Base-by-base conservation (phyloP, 768 basidiomycete genomes). In the Naganishia randhawae region DNA sequence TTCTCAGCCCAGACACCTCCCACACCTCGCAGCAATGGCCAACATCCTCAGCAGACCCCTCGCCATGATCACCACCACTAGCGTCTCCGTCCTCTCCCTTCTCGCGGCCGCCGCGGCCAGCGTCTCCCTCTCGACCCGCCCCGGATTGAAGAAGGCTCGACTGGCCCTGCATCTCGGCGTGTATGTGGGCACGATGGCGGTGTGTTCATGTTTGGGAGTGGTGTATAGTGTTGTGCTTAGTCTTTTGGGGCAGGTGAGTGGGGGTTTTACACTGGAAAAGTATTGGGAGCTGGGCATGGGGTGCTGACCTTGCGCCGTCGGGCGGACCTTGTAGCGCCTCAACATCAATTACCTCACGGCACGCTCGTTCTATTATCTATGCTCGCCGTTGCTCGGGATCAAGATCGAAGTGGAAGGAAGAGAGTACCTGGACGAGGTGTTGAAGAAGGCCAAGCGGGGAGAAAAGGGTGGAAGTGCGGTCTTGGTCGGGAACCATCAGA, bases 401-500 rank as follows among this genome's bases (percentile, higher is more conserved):
- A 78, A 81, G 52, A 81, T 96, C 73, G 85, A 87, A 67, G 84
- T 98, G 37, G 93, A 98, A 77, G 93, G 92, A 13, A 86, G 86
- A 76, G 91, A 98, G 76, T 82, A 93, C 77, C 81, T 98, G 54
- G 77, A 82, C 68, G 84, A 82, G 22, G 66, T 71, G 19, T 69
- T 78, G 22, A 53, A 71, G 39, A 75, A 66, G 8, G 71, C 68
- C 10, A 48, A 69, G 45, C 69, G 66, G 14, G 74, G 66, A 17
- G 75, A 75, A 16, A 35, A 54, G 51, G 65, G 65, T 10, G 42
- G 57, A 13, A 75, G 75, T 64, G 86, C 87, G 0, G 85, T 97
- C 14, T 79, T 92, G 31, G 85, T 97, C 76, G 86, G 85, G 14
- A 98, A 97, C 77, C 95, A 98, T 78, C 95, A 98, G 83, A 92